These are phyloP conservation scores for Dalechampia spathulata DNA, from an alignment of 441 rosid species.

Conservation along the genomic window DNA sequence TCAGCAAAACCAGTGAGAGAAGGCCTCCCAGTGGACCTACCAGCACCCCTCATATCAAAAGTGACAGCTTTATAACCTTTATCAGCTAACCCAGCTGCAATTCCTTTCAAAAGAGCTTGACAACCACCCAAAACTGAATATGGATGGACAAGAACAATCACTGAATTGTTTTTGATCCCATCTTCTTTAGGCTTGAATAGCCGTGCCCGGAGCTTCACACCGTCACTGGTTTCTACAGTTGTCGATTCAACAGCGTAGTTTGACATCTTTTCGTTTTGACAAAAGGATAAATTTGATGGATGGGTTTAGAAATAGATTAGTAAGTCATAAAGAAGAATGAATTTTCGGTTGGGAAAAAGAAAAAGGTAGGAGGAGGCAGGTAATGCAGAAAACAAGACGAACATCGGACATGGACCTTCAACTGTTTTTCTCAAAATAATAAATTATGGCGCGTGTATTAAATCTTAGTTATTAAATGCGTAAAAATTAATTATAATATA, in stretches of 20 bases:
- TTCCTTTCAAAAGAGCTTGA: conserved; percentile 68
- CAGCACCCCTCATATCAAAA: conserved; percentile 94
- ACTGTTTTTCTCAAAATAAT: too few species aligned
- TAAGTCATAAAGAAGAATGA: too few species aligned
- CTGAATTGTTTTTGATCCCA: conserved; percentile 26
- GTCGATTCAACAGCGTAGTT: conserved; percentile 42
- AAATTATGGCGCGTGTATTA: too few species aligned
- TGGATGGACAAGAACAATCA: conserved; percentile 80
- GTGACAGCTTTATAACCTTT: conserved; percentile 64
- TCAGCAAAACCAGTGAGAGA: conserved; percentile 84
- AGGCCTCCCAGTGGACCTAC: conserved; percentile 73
- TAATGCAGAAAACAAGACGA: too few species aligned
- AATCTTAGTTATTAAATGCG: too few species aligned
- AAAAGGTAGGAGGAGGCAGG: too few species aligned
- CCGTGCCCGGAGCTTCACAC: conserved; percentile 55
- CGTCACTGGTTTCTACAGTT: conserved; percentile 50
- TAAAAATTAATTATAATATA: too few species aligned
- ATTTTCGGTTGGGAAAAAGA: too few species aligned
- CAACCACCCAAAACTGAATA: conserved; percentile 80
- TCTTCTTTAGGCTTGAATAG: conserved; percentile 50
- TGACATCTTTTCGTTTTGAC: too few species aligned
- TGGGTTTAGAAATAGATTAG: too few species aligned
- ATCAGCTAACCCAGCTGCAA: conserved; percentile 53
- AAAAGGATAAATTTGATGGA: too few species aligned
- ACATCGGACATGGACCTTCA: too few species aligned